Evolutionary conservation across 2,329 filamentous ascomycete species (phyloP), one percentile per base, ranked within the genome.

Genomic region (Berkeleyomyces rouxiae): DNA sequence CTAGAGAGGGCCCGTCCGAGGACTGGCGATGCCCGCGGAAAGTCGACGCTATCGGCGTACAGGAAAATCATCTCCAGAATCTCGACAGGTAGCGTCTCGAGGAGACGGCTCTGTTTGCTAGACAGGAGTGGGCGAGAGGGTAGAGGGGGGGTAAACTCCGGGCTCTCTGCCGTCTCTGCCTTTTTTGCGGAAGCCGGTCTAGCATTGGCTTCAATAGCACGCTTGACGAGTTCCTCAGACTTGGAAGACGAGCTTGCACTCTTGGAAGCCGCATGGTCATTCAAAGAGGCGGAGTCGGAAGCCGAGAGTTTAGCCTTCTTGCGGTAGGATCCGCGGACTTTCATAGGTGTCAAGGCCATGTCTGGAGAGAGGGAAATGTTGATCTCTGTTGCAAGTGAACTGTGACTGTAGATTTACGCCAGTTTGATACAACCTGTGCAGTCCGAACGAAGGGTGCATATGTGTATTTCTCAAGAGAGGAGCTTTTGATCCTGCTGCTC

Each of bases 31-130:
- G 75, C 72, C 4, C 71, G 73, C 0, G 79, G 74, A 0, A 83
- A 71, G 59, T 76, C 72, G 57, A 78, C 65, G 66, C 80, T 82
- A 65, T 71, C 68, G 58, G 79, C 81, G 61, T 77, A 70, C 66
- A 79, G 69, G 62, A 82, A 76, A 58, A 83, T 80, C 40, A 66
- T 72, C 67, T 82, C 78, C 10, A 83, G 73, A 33, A 83, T 71
- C 68, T 83, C 81, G 5, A 75, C 68, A 0, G 81, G 81, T 7
- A 83, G 70, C 39, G 67, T 67, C 59, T 74, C 70, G 31, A 75
- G 67, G 37, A 61, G 58, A 44, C n/a, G 46, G 2, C 49, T 60
- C 33, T n/a, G 33, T 10, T 10, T 31, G 11, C 23, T 11, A 31
- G 33, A 13, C 51, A 7, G 33, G 6, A 13, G 2, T n/a, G 33